Conservation (phyloP, 2,329 filamentous ascomycete genomes). For the Bipolaris gigantea region DNA sequence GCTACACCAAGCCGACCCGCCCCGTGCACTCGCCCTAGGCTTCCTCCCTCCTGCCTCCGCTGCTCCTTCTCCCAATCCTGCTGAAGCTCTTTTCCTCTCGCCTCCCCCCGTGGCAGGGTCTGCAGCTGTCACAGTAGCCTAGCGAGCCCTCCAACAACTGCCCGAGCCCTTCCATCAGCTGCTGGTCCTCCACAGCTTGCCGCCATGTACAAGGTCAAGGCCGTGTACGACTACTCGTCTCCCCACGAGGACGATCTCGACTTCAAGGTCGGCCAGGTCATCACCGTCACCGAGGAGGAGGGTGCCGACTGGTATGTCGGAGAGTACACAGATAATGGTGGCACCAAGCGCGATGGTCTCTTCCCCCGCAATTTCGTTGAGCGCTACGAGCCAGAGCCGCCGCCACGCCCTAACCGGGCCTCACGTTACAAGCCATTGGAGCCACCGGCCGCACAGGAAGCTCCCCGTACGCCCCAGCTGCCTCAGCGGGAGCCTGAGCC, state of each 20-base stretch:
- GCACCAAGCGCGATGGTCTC: constrained; percentile 77
- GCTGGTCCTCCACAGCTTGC: neutral
- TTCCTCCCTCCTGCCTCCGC: neutral
- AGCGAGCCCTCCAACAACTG: constrained; percentile 5
- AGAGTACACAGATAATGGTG: constrained; percentile 77
- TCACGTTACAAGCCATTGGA: constrained; percentile 53
- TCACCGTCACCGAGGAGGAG: constrained; percentile 90
- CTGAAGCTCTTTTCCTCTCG: constrained; percentile 3
- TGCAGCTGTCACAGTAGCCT: constrained; percentile 12
- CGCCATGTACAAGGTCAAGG: constrained; percentile 82
- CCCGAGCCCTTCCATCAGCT: neutral
- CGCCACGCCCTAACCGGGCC: constrained; percentile 77
- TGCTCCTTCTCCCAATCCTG: constrained; percentile 1
- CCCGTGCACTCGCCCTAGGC: constrained; percentile 9
- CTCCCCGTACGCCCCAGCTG: constrained; percentile 33
- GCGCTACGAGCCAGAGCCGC: constrained; percentile 87
- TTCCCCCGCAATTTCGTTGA: constrained; percentile 98
- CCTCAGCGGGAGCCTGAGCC: constrained; percentile 34
- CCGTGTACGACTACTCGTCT: constrained; percentile 91
- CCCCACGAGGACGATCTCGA: constrained; percentile 92
- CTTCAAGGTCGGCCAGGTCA: constrained; percentile 83
- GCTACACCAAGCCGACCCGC: constrained; percentile 18
- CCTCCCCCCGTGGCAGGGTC: constrained; percentile 14
- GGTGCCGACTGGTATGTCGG: constrained; percentile 93
- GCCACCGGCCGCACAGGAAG: constrained; percentile 31